phyloP scores from a whole-genome alignment of 2,329 filamentous ascomycete genomes.

The Phialemoniopsis sp. region DNA sequence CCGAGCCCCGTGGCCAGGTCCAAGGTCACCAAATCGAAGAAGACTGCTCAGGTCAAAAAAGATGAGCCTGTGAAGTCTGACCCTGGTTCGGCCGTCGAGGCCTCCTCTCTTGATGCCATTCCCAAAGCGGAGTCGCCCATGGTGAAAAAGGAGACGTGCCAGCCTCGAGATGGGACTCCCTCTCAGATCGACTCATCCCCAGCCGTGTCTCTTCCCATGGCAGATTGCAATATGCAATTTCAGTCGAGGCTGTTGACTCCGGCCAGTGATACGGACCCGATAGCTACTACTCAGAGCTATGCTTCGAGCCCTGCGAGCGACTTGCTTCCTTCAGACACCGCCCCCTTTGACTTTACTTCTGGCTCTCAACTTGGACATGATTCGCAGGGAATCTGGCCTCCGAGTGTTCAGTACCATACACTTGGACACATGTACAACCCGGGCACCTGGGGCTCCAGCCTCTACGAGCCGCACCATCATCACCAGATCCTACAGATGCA shows the following conservation, averaged over 20 bases:
- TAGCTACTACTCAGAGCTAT: constrained; percentile 20
- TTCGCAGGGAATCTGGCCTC: neutral
- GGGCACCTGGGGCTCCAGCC: constrained; percentile 22
- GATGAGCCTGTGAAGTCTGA: constrained; percentile 36
- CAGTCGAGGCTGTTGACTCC: constrained; percentile 45
- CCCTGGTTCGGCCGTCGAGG: constrained; percentile 11
- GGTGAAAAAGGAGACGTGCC: constrained; percentile 33
- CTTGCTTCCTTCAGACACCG: constrained; percentile 19
- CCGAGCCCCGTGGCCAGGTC: constrained; percentile 33
- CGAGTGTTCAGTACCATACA: too few species aligned
- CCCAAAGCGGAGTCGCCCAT: constrained; percentile 15
- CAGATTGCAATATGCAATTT: constrained; percentile 20
- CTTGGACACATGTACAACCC: constrained; percentile 4
- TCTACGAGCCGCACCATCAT: constrained; percentile 29
- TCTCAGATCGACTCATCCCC: constrained; percentile 23
- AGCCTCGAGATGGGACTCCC: constrained; percentile 15
- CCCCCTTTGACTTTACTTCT: constrained; percentile 21
- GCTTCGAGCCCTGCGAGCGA: constrained; percentile 24
- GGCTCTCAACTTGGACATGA: constrained; percentile 19
- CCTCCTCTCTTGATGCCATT: constrained; percentile 11
- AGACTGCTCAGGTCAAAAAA: constrained; percentile 24
- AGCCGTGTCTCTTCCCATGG: constrained; percentile 20
- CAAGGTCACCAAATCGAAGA: constrained; percentile 42
- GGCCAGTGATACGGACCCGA: constrained; percentile 44
- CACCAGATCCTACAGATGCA: constrained; percentile 25